Evolutionary conservation across 2,329 filamentous ascomycete genomes (phyloP), one percentile per base, ranked within the genome.

Genomic region (Aspergillus costaricaensis): DNA sequence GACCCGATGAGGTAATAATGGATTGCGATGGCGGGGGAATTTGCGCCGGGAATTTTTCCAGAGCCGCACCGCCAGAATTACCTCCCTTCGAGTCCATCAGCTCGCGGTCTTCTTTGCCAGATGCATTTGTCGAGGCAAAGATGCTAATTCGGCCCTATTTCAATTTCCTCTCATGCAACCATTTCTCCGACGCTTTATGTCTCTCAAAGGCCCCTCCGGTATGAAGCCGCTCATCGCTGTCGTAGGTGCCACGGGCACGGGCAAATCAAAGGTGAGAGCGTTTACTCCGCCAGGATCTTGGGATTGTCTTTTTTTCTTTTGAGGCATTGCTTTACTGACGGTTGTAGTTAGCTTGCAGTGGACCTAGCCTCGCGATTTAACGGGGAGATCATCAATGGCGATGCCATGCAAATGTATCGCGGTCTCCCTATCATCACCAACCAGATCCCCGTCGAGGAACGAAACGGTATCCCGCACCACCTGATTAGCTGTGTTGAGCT

Each of bases 371-470:
- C 83, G 44, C 86, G 84, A 21, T 93, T 92, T 77, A 88, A 95
- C 75, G 95, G 96, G 72, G 95, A 99, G 76, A 86, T 99, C 55
- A 92, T 99, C 79, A 99, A 99, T 73, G 91, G 91, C 50, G 95
- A 99, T 81, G 95, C 95, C 41, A 96, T 99, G 92, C 95, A 99
- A 75, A 88, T 99, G 79, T 99, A 99, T 76, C 85, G 86, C 56
- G 95, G 95, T 2, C 81, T 99, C 47, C 92, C 95, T 5, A 89
- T 98, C 65, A 94, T 98, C 68, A 99, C 95, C 25, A 99, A 99
- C 76, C 96, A 98, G 74, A 90, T 98, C 60, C 86, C 91, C 0
- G 55, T 72, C 0, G 83, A 87, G 19, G 94, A 98, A 74, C 88
- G 88, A 70, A 85, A 89, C 62, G 91, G 89, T 9, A 82, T 99